Base-by-base conservation (phyloP, 768 basidiomycete species). In the Mycena kentingensis region DNA sequence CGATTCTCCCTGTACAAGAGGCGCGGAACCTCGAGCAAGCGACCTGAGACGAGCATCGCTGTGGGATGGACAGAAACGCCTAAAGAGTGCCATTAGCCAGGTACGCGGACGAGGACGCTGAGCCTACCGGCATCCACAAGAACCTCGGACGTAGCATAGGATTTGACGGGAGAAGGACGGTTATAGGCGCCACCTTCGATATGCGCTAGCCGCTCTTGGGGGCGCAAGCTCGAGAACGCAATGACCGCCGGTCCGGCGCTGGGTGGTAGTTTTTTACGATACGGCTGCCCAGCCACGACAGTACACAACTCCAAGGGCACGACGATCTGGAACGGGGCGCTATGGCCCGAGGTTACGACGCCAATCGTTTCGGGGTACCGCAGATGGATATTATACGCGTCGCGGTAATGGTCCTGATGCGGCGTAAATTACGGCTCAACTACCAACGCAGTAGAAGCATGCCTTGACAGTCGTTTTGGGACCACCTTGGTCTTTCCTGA, bases 231-330 rank as follows among this genome's bases (percentile, higher is more conserved):
- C 0, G 76, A 60, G 38, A 76, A 75, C 0, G 60, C 55, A 0
- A 78, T 69, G 60, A 77, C 72, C 2, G 57, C 36, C 11, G 64
- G 61, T 8, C 73, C 69, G 25, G 65, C 52, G 6, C 72, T 67
- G 0, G 57, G 63, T 0, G 70, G 67, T 4, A 79, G 46, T 53
- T 67, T 74, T 45, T 68, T 70, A 24, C 61, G 72, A 54, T 69
- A 79, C 2, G 75, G 54, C 41, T 79, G 78, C 2, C 72, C 65
- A 0, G 70, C 64, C 0, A 65, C 49, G 26, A 79, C 37, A 1
- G 49, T 21, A 41, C 74, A 76, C 1, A 77, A 41, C 47, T 79
- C 77, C 1, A 73, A 68, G 0, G 77, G 77, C 5, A 78, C 51
- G 21, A 65, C 60, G 4, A 58, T 65, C 0, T 64, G 52, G 31